Conservation (phyloP, 345 rosid genomes). For the Hypericum androsaemum region DNA sequence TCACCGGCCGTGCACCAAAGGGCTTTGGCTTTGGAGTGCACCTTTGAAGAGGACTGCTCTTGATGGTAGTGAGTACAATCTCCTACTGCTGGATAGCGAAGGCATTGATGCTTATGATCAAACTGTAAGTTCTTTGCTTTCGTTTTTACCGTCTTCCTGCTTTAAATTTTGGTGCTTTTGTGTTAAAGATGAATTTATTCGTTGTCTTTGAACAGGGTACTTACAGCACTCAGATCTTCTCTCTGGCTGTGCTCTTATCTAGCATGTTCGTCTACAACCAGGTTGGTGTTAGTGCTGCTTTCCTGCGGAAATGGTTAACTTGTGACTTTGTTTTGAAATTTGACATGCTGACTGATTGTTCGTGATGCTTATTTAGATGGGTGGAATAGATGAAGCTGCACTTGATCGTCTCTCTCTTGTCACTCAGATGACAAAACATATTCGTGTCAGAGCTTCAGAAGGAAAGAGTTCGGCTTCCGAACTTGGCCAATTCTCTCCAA, state of each 20-base stretch:
- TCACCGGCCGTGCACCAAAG: constrained; percentile 93
- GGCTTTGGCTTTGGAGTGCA: constrained; percentile 99
- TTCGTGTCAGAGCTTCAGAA: constrained; percentile 85
- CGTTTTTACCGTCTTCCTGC: neutral
- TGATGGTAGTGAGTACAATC: constrained; percentile 90
- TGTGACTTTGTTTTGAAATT: neutral
- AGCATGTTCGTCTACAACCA: constrained; percentile 97
- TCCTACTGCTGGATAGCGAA: constrained; percentile 82
- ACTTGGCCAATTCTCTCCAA: constrained; percentile 87
- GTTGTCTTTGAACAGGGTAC: constrained; percentile 61
- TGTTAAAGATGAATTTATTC: constrained; percentile 3
- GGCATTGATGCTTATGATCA: constrained; percentile 98
- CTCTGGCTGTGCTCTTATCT: constrained; percentile 87
- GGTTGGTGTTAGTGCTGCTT: constrained; percentile 31
- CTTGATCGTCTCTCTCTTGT: constrained; percentile 93
- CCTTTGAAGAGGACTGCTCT: constrained; percentile 82
- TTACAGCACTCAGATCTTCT: constrained; percentile 96
- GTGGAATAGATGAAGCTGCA: constrained; percentile 95
- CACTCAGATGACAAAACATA: constrained; percentile 95
- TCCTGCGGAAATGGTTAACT: constrained; percentile 1
- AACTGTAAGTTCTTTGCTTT: constrained; percentile 48
- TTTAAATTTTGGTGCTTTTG: neutral
- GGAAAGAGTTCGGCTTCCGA: constrained; percentile 74
- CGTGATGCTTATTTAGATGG: constrained; percentile 45
- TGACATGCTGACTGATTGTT: neutral